Conservation (phyloP, 345 rosid genomes). For the Excoecaria cochinchinensis region DNA sequence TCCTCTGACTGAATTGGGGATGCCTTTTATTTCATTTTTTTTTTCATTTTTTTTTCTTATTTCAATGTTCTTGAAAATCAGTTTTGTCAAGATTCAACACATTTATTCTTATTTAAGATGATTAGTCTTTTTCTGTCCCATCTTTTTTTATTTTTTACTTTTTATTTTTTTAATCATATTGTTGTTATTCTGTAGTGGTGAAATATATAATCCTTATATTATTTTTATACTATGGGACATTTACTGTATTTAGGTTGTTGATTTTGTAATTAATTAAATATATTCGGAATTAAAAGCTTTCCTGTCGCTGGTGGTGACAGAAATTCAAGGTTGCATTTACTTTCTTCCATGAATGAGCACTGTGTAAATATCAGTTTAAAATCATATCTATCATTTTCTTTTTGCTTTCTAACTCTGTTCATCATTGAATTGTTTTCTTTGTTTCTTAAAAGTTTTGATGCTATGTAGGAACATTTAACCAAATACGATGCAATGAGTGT, state of each 20-base stretch:
- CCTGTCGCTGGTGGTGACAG: neutral
- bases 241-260: neutral
- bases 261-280: no score
- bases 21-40: neutral
- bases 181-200: neutral
- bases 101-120: no score
- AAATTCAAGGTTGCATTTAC: neutral
- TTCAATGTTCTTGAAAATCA: neutral
- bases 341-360: neutral
- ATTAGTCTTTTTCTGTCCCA: no score
- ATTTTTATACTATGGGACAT: neutral
- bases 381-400: neutral
- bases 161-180: neutral
- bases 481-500: constrained; percentile 95
- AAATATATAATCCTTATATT: no score
- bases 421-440: neutral
- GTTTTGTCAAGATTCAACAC: no score
- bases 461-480: constrained; percentile 69
- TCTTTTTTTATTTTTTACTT: no score
- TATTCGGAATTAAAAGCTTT: neutral
- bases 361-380: no score
- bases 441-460: constrained; percentile 2
- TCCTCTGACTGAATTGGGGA: neutral
- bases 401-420: neutral
- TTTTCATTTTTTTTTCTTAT: neutral